These are phyloP conservation scores for Neurospora sp. DNA, from an alignment of 495 filamentous ascomycete genomes.

Conservation along the genomic window DNA sequence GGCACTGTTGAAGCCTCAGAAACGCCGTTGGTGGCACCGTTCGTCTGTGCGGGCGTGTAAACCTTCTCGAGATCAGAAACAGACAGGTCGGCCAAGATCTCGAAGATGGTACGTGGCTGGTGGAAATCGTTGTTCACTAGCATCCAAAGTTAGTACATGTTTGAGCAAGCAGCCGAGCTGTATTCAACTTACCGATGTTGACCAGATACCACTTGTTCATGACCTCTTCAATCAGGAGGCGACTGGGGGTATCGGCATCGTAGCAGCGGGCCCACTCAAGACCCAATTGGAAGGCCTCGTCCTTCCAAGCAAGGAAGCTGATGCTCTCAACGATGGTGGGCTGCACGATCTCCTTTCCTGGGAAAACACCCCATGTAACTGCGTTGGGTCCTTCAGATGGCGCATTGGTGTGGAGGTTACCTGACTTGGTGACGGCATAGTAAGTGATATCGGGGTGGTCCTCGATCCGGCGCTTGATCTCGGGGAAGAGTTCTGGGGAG, in stretches of 20 bases:
- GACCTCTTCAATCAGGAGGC: conserved; percentile 66
- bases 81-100: conserved; percentile 69
- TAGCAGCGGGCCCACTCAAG: conserved; percentile 92
- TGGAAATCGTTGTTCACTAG: conserved; percentile 96
- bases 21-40: conserved; percentile 7
- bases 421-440: conserved; percentile 76
- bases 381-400: conserved; percentile 82
- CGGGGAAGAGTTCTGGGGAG: conserved; percentile 63
- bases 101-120: conserved; percentile 62
- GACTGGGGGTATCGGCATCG: conserved; percentile 63
- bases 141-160: background rate
- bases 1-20: conserved; percentile 16
- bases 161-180: background rate
- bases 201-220: conserved; percentile 89
- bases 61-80: conserved; percentile 52
- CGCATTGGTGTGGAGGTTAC: conserved; percentile 76
- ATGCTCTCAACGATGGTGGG: conserved; percentile 98
- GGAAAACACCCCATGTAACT: conserved; percentile 98
- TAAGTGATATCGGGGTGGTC: conserved; percentile 75
- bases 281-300: conserved; percentile 89
- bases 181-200: conserved; percentile 69
- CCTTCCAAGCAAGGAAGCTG: conserved; percentile 98
- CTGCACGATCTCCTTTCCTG: conserved; percentile 96
- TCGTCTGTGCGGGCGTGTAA: conserved; percentile 6
- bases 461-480: conserved; percentile 72